Conservation (phyloP, 306 rosid genomes). For the Pyrus pyrifolia region DNA sequence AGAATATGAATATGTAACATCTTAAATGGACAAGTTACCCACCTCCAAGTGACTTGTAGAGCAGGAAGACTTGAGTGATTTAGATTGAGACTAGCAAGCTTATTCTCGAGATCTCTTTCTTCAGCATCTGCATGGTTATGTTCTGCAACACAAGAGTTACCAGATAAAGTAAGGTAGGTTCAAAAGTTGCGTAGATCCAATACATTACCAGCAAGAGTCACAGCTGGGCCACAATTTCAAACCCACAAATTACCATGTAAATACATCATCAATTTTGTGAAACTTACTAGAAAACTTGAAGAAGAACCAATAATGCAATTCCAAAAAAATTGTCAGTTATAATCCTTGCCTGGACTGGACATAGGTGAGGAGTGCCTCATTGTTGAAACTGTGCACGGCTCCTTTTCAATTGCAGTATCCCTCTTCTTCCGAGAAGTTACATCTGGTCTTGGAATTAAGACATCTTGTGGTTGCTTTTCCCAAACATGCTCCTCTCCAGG, state of each 20-base stretch:
- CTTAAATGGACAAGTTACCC: slow-evolving; percentile 28
- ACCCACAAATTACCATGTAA: not conserved
- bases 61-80: slow-evolving; percentile 35
- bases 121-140: slow-evolving; percentile 12
- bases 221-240: not conserved
- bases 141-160: slow-evolving; percentile 10
- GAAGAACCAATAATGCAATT: not conserved
- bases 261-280: not conserved
- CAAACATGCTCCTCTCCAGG: slow-evolving; percentile 10
- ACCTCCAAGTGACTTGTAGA: slow-evolving; percentile 50
- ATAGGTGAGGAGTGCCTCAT: slow-evolving; percentile 3
- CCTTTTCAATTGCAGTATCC: not conserved
- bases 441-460: not conserved
- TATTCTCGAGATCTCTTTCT: slow-evolving; percentile 16
- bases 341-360: slow-evolving; percentile 2
- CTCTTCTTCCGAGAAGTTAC: slow-evolving; percentile 8
- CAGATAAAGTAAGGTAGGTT: slow-evolving; percentile 21
- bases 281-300: not conserved
- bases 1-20: not conserved
- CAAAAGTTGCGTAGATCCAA: no score
- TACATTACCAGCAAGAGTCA: not conserved
- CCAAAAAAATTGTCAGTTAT: not conserved
- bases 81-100: slow-evolving; percentile 10
- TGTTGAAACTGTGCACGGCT: not conserved
- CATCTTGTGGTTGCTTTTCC: slow-evolving; percentile 1